Conservation (phyloP, 2,329 filamentous ascomycete genomes). For the Akanthomyces muscarius region DNA sequence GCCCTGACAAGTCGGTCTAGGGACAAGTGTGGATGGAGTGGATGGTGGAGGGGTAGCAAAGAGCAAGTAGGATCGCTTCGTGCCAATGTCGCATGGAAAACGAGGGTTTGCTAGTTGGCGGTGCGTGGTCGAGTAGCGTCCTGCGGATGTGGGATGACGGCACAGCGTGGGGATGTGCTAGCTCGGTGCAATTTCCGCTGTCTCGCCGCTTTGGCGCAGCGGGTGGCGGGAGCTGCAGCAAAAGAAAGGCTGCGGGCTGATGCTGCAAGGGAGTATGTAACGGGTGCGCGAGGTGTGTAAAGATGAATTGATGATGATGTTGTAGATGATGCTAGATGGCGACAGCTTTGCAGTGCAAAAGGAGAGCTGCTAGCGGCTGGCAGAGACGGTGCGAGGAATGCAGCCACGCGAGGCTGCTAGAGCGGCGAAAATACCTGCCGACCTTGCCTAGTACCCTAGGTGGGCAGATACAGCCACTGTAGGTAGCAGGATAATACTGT, state of each 20-base stretch:
- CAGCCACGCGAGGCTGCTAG: background rate
- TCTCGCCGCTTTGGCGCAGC: background rate
- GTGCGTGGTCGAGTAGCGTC: background rate
- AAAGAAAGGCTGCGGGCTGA: background rate
- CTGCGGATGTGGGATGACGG: background rate
- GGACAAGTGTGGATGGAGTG: background rate
- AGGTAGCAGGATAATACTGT: no score
- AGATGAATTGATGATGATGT: background rate
- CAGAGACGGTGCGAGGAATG: background rate
- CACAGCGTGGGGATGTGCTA: slow-evolving; percentile 1
- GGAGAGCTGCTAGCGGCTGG: background rate
- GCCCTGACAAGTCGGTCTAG: background rate
- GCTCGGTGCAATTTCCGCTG: slow-evolving; percentile 8
- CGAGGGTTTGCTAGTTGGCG: background rate
- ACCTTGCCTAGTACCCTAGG: no score
- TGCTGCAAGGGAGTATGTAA: background rate
- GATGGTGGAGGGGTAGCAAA: background rate
- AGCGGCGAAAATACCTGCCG: no score
- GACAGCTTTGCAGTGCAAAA: background rate
- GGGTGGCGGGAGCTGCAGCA: background rate
- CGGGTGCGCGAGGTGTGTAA: background rate
- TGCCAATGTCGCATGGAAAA: background rate
- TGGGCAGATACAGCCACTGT: no score
- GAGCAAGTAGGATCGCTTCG: background rate
- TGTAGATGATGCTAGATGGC: background rate